Evolutionary conservation across 305 asterid genomes (phyloP).

Genomic region (Fraxinus xanthoxyloides): DNA sequence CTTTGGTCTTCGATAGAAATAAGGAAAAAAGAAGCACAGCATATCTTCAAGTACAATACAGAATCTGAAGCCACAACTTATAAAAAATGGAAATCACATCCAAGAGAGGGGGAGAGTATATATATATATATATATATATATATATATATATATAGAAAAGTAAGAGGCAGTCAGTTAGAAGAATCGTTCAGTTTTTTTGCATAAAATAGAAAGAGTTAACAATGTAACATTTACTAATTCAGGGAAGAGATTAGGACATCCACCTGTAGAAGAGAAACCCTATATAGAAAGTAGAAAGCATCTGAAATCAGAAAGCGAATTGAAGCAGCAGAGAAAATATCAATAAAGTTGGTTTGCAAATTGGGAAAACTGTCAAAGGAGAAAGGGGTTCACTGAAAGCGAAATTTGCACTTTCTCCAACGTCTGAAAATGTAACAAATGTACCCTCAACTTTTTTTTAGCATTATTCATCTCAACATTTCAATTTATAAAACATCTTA

Average conservation of each 20-base stretch:
- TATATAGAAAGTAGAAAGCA: slow-evolving; percentile 25
- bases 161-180: background rate
- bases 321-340: background rate
- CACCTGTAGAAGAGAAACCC: slow-evolving; percentile 40
- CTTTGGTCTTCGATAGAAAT: slow-evolving; percentile 2
- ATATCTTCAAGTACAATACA: slow-evolving; percentile 39
- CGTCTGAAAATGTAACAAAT: background rate
- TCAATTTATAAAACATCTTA: background rate
- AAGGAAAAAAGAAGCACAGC: slow-evolving; percentile 10
- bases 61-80: slow-evolving; percentile 31
- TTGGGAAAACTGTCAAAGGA: background rate
- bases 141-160: slow-evolving; percentile 1
- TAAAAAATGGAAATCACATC: background rate
- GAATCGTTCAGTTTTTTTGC: slow-evolving; percentile 9
- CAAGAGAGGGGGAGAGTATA: background rate
- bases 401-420: background rate
- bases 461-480: background rate
- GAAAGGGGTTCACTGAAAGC: background rate
- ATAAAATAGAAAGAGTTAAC: slow-evolving; percentile 22
- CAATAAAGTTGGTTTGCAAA: background rate
- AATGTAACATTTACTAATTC: slow-evolving; percentile 24
- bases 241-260: slow-evolving; percentile 29
- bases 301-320: background rate
- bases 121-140: too few relatives aligned
- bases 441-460: background rate